These are phyloP conservation scores for Lophiostoma macrostomum DNA, from an alignment of 495 filamentous ascomycete genomes.

Conservation along the genomic window DNA sequence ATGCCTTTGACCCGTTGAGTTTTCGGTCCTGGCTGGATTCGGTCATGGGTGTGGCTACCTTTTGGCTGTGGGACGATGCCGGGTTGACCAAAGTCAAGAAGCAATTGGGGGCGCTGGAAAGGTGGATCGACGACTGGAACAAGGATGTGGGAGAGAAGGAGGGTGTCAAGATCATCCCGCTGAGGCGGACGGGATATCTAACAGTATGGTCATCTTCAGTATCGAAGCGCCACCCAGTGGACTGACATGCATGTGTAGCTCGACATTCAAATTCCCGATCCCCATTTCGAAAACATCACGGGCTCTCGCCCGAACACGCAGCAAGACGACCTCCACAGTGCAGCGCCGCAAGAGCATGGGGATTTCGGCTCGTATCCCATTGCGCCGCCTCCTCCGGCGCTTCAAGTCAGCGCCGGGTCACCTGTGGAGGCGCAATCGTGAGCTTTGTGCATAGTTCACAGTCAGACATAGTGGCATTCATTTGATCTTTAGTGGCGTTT, in stretches of 20 bases:
- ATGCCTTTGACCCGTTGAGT: conserved; percentile 67
- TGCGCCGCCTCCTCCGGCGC: conserved; percentile 14
- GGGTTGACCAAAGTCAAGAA: conserved; percentile 69
- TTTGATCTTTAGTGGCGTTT: neutral
- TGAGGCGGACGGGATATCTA: conserved; percentile 84
- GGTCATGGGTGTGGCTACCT: conserved; percentile 71
- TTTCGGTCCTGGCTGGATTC: conserved; percentile 71
- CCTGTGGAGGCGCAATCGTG: conserved; percentile 13
- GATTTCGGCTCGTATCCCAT: conserved; percentile 17
- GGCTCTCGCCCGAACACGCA: conserved; percentile 18
- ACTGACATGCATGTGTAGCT: conserved; percentile 46
- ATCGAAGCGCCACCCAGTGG: neutral
- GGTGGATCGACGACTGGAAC: conserved; percentile 81
- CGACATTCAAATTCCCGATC: conserved; percentile 82
- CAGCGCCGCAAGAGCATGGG: conserved; percentile 6
- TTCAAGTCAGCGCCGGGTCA: conserved; percentile 14
- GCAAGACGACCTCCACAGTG: conserved; percentile 1
- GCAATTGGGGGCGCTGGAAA: conserved; percentile 63
- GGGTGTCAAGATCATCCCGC: conserved; percentile 66
- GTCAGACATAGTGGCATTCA: neutral
- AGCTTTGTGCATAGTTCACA: neutral
- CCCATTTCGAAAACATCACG: conserved; percentile 55
- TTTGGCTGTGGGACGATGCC: conserved; percentile 92
- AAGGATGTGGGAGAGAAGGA: conserved; percentile 53
- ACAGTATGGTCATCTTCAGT: conserved; percentile 51